Percentiles rank a stretch among this genome's conserved stretches.
Evolutionary conservation across 1,139 yeast species (phyloP).

Genomic region (Yamadazyma friedrichii): DNA sequence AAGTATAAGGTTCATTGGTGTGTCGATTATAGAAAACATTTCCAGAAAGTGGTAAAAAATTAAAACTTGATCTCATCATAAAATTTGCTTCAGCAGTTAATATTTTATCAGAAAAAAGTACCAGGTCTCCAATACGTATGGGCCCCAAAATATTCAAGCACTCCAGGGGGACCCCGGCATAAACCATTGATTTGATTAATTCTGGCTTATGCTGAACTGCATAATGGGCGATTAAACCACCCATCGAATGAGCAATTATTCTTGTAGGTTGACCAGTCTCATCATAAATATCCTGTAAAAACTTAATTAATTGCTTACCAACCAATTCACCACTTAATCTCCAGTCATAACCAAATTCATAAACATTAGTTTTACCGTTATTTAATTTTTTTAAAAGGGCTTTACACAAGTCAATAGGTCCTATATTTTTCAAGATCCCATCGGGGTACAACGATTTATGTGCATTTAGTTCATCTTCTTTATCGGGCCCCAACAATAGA

Average conservation of each 20-base stretch:
- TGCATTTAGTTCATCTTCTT: slow-evolving; percentile 58
- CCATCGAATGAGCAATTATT: slow-evolving; percentile 91
- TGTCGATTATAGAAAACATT: slow-evolving; percentile 64
- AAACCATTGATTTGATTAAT: slow-evolving; percentile 68
- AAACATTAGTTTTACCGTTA: slow-evolving; percentile 63
- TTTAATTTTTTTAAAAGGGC: slow-evolving; percentile 55
- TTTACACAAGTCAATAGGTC: slow-evolving; percentile 80
- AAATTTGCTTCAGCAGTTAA: slow-evolving; percentile 81
- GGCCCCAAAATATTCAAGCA: slow-evolving; percentile 90
- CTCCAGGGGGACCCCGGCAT: slow-evolving; percentile 81
- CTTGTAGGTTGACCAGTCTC: slow-evolving; percentile 54
- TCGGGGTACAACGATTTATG: slow-evolving; percentile 60
- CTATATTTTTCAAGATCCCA: slow-evolving; percentile 77
- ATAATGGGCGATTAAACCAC: slow-evolving; percentile 82
- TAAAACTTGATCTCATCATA: slow-evolving; percentile 82
- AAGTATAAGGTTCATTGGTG: slow-evolving; percentile 55
- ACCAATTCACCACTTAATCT: slow-evolving; percentile 61
- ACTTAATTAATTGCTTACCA: slow-evolving; percentile 48
- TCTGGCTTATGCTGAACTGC: slow-evolving; percentile 68
- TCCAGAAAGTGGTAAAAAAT: slow-evolving; percentile 75
- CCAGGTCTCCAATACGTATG: slow-evolving; percentile 75
- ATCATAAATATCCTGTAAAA: slow-evolving; percentile 41
- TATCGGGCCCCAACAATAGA: slow-evolving; percentile 68
- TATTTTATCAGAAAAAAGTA: slow-evolving; percentile 69
- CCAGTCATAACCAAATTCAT: slow-evolving; percentile 91